phyloP scores from a whole-genome alignment of 2,329 filamentous ascomycete genomes.

The Ceratocystis variospora region DNA sequence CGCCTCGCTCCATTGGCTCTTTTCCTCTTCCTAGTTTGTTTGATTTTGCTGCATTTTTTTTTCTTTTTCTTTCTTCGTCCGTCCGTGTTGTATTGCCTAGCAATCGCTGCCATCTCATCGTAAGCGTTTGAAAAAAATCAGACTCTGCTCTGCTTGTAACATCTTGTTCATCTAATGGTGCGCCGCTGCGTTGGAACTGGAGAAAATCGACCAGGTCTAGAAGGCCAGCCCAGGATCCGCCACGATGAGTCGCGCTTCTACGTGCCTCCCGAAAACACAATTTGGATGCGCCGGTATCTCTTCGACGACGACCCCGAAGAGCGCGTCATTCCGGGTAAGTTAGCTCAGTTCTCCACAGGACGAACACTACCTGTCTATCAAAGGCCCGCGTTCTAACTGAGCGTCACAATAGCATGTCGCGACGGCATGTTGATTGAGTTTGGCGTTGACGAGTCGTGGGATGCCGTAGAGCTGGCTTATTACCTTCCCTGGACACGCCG shows the following conservation, averaged over 20 bases:
- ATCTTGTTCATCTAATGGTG: neutral
- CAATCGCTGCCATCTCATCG: too few species aligned
- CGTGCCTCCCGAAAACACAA: neutral
- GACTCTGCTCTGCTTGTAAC: neutral
- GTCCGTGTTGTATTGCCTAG: neutral
- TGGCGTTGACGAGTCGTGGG: neutral
- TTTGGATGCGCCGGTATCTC: neutral
- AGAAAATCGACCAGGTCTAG: conserved; percentile 9
- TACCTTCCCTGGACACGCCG: neutral
- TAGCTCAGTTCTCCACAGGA: neutral
- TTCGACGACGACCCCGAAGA: conserved; percentile 8
- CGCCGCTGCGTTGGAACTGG: conserved; percentile 5
- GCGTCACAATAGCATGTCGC: neutral
- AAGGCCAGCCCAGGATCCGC: conserved; percentile 2
- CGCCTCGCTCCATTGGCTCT: neutral
- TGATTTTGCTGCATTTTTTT: neutral
- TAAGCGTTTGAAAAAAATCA: too few species aligned
- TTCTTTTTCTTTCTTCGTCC: neutral
- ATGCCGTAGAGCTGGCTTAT: neutral
- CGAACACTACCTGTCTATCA: neutral
- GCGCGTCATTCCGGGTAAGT: conserved; percentile 9
- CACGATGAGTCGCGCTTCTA: conserved; percentile 6
- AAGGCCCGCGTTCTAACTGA: neutral
- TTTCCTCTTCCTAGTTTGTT: neutral
- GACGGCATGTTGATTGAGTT: neutral